Evolutionary conservation across 2,329 filamentous ascomycete genomes (phyloP).

Genomic region (Botrytis elliptica): DNA sequence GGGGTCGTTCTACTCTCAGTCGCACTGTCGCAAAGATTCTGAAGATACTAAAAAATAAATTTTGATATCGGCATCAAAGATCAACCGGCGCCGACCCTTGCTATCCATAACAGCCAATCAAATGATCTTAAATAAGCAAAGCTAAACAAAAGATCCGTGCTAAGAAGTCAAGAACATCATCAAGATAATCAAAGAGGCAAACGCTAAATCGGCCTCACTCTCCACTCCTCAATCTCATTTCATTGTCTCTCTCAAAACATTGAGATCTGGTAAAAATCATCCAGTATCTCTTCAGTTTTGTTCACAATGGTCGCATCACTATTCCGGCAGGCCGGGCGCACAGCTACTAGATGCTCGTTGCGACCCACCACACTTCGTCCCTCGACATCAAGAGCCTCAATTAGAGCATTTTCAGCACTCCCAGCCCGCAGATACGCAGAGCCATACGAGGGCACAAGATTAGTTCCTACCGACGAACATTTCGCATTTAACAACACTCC

Average conservation of each 20-base stretch:
- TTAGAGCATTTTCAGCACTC: constrained; percentile 66
- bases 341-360: constrained; percentile 66
- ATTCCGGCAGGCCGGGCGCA: constrained; percentile 69
- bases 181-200: constrained; percentile 22
- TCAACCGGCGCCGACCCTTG: constrained; percentile 19
- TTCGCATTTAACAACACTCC: constrained; percentile 56
- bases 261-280: constrained; percentile 31
- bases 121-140: constrained; percentile 7
- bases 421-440: constrained; percentile 62
- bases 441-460: constrained; percentile 50
- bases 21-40: constrained; percentile 19
- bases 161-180: constrained; percentile 32
- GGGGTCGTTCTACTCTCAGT: neutral
- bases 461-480: constrained; percentile 60
- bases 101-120: neutral
- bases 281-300: constrained; percentile 27
- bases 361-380: constrained; percentile 41
- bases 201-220: constrained; percentile 18
- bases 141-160: constrained; percentile 19
- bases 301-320: constrained; percentile 68
- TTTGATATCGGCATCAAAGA: constrained; percentile 20
- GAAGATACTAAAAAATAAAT: constrained; percentile 20
- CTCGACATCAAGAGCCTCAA: constrained; percentile 41
- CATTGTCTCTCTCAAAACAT: constrained; percentile 26
- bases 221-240: constrained; percentile 25